Base-by-base conservation (phyloP, 768 basidiomycete genomes). In the Lactifluus pinguis region DNA sequence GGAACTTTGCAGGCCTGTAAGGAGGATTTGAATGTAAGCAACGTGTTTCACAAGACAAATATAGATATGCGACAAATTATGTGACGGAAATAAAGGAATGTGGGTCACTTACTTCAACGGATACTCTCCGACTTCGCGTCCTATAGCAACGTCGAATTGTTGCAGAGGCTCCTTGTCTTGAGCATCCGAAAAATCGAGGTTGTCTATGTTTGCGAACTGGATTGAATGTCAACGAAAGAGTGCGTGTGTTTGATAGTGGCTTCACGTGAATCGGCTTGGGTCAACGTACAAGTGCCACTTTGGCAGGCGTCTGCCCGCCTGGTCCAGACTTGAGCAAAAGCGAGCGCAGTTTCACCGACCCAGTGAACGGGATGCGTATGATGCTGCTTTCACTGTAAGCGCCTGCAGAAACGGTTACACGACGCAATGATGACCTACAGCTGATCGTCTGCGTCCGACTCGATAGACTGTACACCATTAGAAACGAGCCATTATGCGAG, bases 361-460 rank as follows among this genome's bases (percentile, higher is more conserved):
- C 87, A 0, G 87, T 92, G 72, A 97, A 95, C 1, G 94, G 93
- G 30, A 97, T 71, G 52, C 87, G 87, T 54, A 93, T 73, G 65
- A 92, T 91, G 67, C 90, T 92, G 45, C 34, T n/a, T 17, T 45
- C 25, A 30, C 45, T 25, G 19, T 49, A 36, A 30, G 42, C n/a
- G 19, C 57, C 25, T 15, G 34, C 39, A 2, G 51, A 38, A 47
- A 15, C 14, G 1, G 29, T 36, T 25, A n/a, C 14, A n/a, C 21
- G n/a, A 44, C 13, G 5, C 50, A 38, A 38, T 49, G 32, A 25
- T 32, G 51, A 62, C 78, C 67, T 72, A 91, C 90, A 97, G 72
- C 72, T 92, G 88, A 69, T 95, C 93, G 72, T 95, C 94, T 38
- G 88, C 87, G 65, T 97, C 94, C 17, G 91, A 93, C 72, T 93